A percentile compares a stretch with the other conserved stretches of the same genome.
phyloP scores from a whole-genome alignment of 176 grass and related monocot species.

The Eragrostis nindensis region DNA sequence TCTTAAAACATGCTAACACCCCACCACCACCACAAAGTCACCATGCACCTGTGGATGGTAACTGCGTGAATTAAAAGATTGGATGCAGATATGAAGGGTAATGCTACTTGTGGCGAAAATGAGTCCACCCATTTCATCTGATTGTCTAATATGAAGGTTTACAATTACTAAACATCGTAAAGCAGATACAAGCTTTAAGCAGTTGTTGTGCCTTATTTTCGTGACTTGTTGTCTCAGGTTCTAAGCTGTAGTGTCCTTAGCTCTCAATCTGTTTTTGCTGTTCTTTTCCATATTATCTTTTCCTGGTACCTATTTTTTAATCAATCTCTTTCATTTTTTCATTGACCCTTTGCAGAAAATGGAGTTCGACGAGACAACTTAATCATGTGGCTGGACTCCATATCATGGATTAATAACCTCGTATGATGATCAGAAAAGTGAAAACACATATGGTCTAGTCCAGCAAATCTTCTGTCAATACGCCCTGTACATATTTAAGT shows the following conservation, averaged over 20 bases:
- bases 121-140: not conserved
- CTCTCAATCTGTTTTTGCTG: not conserved
- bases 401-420: constrained; percentile 28
- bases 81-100: not conserved
- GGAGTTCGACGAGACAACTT: constrained; percentile 55
- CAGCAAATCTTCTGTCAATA: constrained; percentile 45
- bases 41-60: not conserved
- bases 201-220: not conserved
- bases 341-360: constrained; percentile 47
- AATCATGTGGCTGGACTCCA: constrained; percentile 8
- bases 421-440: constrained; percentile 3
- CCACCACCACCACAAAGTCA: not conserved
- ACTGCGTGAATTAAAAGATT: not conserved
- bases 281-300: not conserved
- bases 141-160: not conserved
- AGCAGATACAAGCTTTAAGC: not conserved
- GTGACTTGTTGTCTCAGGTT: not conserved
- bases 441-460: constrained; percentile 23
- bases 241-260: constrained; percentile 3
- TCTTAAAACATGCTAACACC: not conserved
- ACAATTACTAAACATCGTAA: not conserved
- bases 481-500: constrained; percentile 51
- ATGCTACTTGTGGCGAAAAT: not conserved
- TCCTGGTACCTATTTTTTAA: not conserved
- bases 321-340: not conserved